Base-by-base conservation (phyloP, 1,284 basidiomycete genomes). In the Ganoderma lucidum region DNA sequence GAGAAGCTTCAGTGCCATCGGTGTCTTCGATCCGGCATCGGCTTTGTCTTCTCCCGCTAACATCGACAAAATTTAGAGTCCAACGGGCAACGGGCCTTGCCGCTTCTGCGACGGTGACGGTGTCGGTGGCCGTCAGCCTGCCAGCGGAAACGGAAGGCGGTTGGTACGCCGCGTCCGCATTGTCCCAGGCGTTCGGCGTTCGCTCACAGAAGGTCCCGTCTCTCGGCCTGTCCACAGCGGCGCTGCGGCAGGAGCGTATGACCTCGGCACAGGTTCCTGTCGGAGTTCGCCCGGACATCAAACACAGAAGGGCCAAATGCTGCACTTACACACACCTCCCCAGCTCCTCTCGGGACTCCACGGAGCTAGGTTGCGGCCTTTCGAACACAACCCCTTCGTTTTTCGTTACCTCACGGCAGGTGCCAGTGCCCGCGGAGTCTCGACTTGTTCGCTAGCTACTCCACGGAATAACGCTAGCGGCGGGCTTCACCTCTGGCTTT, bases 221-320 rank as follows among this genome's bases (percentile, higher is more conserved):
- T 12, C 48, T 12, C 48, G 48, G 23, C 48, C 28, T 23, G 23
- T 12, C 23, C 23, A 23, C 23, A 23, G 23, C 48, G 28, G 30
- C 53, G 53, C 53, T 55, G 53, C 53, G 53, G 28, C 5, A 55
- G 30, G 28, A 32, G 53, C 53, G 14, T 55, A 55, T 55, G 53
- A 55, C 28, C 53, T 17, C 15, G 14, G 30, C 28, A 55, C 30
- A 55, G 28, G 30, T 32, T 32, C 53, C 15, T 30, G 28, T 55
- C 53, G 53, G 53, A 55, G 53, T 32, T 55, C 14, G 53, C 8
- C 28, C 30, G 30, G 30, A 32, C 30, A 55, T 55, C 53, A 55
- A 17, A 4, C 14, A 55, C 53, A 55, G 53, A 32, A 55, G 30
- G 30, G 48, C 45, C n/a, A n/a, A 23, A 8, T 48, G n/a, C 45